These are phyloP conservation scores for Jimgerdemannia flammicorona DNA, from an alignment of 192 early-diverging fungal species.

Conservation along the genomic window DNA sequence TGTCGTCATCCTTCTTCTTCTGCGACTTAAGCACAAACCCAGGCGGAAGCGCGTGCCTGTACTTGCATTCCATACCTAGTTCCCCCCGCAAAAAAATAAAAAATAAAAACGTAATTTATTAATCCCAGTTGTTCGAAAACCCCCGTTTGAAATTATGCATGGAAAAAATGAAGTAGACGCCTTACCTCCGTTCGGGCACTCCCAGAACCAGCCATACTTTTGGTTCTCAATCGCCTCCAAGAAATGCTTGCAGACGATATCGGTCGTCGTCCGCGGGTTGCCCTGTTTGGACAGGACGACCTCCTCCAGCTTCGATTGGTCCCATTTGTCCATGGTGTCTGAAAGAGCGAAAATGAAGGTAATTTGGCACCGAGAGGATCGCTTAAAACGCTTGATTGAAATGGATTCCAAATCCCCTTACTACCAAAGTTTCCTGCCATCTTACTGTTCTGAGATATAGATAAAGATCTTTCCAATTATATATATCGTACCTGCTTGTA, in stretches of 20 bases:
- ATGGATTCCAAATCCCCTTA: too few relatives aligned
- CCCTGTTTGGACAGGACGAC: conserved; percentile 83
- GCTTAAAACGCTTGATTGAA: too few relatives aligned
- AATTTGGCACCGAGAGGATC: not conserved
- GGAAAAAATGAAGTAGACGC: too few relatives aligned
- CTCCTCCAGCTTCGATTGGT: conserved; percentile 85
- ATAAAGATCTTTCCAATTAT: too few relatives aligned
- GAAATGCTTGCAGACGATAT: conserved; percentile 98
- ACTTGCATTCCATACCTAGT: conserved; percentile 80
- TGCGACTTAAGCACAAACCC: conserved; percentile 95
- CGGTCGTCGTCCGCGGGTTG: conserved; percentile 84
- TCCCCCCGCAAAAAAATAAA: too few relatives aligned
- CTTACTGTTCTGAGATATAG: too few relatives aligned
- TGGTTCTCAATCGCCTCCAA: conserved; percentile 92
- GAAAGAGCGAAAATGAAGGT: conserved; percentile 4
- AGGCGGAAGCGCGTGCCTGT: conserved; percentile 93
- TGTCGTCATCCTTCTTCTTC: conserved; percentile 76
- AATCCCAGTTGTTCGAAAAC: not conserved
- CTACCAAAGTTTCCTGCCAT: too few relatives aligned
- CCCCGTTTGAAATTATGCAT: too few relatives aligned
- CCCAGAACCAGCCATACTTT: conserved; percentile 99
- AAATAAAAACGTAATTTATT: not conserved
- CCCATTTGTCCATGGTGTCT: conserved; percentile 97
- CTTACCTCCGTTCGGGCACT: conserved; percentile 92
- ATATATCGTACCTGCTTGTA: conserved; percentile 46